Evolutionary conservation across 345 rosid genomes (phyloP), one percentile per base, ranked within the genome.

Genomic region (Aquilaria malaccensis): DNA sequence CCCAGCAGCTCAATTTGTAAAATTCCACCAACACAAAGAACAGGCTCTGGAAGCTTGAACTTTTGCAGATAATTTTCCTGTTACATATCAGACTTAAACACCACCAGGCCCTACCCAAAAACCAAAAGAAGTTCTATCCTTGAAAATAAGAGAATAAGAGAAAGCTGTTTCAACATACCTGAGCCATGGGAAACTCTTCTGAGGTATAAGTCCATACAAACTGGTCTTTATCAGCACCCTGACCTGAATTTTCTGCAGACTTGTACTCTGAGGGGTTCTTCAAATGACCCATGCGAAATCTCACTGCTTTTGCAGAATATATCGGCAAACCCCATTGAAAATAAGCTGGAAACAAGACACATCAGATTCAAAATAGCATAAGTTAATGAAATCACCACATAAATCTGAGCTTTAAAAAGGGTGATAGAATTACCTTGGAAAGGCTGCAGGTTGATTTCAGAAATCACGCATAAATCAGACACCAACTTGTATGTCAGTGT

Each of bases 21-120:
- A 63, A 79, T 72, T 48, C 97, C 95, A 62, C 96, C 97, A 50
- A 95, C 62, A 72, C 97, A 95, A 50, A 95, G 68, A 71, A 82
- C 81, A 0, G 96, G 96, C 65, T 95, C 87, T n/a, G 96, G 91
- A 74, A 95, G 84, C 87, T 69, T 72, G 73, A 88, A 95, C 9
- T 47, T 75, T 81, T 95, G 97, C 78, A 95, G 65, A 45, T 69
- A 22, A 69, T 75, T 81, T 73, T 83, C 93, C 99, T 95, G 79
- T 64, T 76, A 11, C 15, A 22, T 7, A 51, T 22, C 56, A 15
- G 33, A 53, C n/a, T 53, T 57, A 13, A 57, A 13, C 33, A 32
- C 13, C 29, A 14, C 52, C 14, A 9, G 6, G 11, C 14, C 30
- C 4, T 9, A 33, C 4, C 52, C 11, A 29, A 46, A 37, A 37